These are phyloP conservation scores for Lathyrus oleraceus DNA, from an alignment of 306 rosid species.

Conservation along the genomic window DNA sequence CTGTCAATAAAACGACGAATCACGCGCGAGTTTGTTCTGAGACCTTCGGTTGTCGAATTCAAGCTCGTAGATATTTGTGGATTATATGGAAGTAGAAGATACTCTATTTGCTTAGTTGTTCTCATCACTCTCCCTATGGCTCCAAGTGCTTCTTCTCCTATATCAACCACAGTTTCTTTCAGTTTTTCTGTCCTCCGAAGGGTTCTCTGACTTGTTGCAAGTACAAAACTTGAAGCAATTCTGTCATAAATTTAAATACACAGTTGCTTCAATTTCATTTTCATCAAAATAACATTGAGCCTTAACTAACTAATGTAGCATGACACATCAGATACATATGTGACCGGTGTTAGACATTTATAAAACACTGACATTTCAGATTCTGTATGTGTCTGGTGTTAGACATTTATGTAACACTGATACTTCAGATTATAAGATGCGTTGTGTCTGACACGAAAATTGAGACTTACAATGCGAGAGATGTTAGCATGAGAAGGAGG, in stretches of 20 bases:
- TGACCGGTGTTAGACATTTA: background rate
- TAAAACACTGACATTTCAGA: background rate
- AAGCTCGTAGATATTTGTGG: slow-evolving; percentile 40
- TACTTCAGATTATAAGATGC: too few species aligned
- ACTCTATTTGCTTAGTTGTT: slow-evolving; percentile 52
- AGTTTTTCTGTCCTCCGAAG: slow-evolving; percentile 48
- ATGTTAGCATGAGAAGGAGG: slow-evolving; percentile 51
- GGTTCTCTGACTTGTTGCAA: slow-evolving; percentile 45
- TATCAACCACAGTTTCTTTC: slow-evolving; percentile 47
- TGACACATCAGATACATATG: too few species aligned
- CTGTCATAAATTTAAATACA: slow-evolving; percentile 36
- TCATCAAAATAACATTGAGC: background rate
- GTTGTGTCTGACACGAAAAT: background rate
- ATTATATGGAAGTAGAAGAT: slow-evolving; percentile 61
- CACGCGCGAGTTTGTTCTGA: slow-evolving; percentile 45
- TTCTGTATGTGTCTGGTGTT: background rate
- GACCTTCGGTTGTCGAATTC: slow-evolving; percentile 45
- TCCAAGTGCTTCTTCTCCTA: slow-evolving; percentile 54
- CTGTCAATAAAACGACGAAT: slow-evolving; percentile 50
- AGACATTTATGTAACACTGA: too few species aligned
- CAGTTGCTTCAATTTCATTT: background rate
- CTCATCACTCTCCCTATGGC: slow-evolving; percentile 46
- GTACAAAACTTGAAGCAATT: slow-evolving; percentile 60
- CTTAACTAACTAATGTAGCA: too few species aligned
- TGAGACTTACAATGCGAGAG: slow-evolving; percentile 59